A percentile compares a stretch with the other conserved stretches of the same genome.
Evolutionary conservation across 345 rosid genomes (phyloP).

Genomic region (Anastatica hierochuntica): DNA sequence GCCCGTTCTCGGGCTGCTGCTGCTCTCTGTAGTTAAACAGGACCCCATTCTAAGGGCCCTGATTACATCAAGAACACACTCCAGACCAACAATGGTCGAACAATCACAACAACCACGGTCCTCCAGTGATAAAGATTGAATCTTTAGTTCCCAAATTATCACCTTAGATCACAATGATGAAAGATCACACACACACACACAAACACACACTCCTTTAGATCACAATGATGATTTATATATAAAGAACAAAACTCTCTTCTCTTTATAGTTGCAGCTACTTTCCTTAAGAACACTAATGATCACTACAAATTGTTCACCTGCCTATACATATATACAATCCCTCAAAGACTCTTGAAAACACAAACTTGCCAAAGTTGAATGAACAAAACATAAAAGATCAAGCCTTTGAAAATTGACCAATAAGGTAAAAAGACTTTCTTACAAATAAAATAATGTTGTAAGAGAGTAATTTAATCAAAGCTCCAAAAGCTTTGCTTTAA

Average conservation of each 20-base stretch:
- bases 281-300: background rate
- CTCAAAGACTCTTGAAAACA: constrained; percentile 4
- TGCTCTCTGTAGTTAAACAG: constrained; percentile 93
- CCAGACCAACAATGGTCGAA: constrained; percentile 78
- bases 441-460: too few species aligned
- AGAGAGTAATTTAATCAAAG: background rate
- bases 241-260: background rate
- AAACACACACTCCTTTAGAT: too few species aligned
- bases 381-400: background rate
- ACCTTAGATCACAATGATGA: constrained; percentile 8
- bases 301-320: background rate
- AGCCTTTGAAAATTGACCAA: constrained; percentile 26
- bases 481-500: background rate
- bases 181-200: too few species aligned
- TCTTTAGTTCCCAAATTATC: constrained; percentile 36
- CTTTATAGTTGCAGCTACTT: background rate
- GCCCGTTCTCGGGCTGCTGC: constrained; percentile 69
- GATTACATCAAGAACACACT: constrained; percentile 78
- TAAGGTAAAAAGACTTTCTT: constrained; percentile 16
- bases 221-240: constrained; percentile 3
- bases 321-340: too few species aligned
- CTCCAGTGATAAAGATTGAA: constrained; percentile 50
- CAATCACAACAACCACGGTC: constrained; percentile 42
- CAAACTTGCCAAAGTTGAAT: constrained; percentile 15
- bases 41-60: constrained; percentile 99